A percentile compares a stretch with the other conserved stretches of the same genome.
Evolutionary conservation across 2,329 filamentous ascomycete genomes (phyloP).

Genomic region (Alternaria gaisen): DNA sequence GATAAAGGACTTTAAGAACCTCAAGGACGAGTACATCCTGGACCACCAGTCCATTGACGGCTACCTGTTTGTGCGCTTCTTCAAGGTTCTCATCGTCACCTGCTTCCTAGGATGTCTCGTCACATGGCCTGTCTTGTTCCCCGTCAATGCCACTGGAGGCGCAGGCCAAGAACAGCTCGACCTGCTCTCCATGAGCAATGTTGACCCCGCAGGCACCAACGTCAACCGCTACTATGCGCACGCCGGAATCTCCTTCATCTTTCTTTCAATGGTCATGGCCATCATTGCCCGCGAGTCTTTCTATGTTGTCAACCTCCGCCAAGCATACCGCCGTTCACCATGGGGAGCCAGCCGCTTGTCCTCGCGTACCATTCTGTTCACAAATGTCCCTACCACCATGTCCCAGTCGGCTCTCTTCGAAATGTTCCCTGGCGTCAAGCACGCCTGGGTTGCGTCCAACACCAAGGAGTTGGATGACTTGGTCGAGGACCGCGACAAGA

Average conservation of each 20-base stretch:
- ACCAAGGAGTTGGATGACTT: slow-evolving; percentile 55
- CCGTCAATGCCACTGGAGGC: slow-evolving; percentile 56
- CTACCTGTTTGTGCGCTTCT: slow-evolving; percentile 58
- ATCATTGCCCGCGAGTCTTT: slow-evolving; percentile 58
- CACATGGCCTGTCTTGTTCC: slow-evolving; percentile 59
- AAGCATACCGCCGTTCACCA: slow-evolving; percentile 58
- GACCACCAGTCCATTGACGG: slow-evolving; percentile 60
- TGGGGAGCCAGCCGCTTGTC: slow-evolving; percentile 56
- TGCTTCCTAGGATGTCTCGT: slow-evolving; percentile 55
- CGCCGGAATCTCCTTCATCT: slow-evolving; percentile 54
- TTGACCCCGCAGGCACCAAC: slow-evolving; percentile 39
- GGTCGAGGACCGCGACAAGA: slow-evolving; percentile 56
- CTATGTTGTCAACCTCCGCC: slow-evolving; percentile 58
- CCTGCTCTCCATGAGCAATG: slow-evolving; percentile 51
- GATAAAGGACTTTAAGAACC: slow-evolving; percentile 58
- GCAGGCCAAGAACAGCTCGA: slow-evolving; percentile 50
- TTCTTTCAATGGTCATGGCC: slow-evolving; percentile 54
- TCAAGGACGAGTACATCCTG: slow-evolving; percentile 57
- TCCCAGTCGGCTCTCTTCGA: slow-evolving; percentile 52
- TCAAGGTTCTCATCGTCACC: slow-evolving; percentile 55
- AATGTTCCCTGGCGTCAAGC: slow-evolving; percentile 52
- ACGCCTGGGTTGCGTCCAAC: slow-evolving; percentile 59
- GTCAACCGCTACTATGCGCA: slow-evolving; percentile 57
- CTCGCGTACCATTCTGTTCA: slow-evolving; percentile 58
- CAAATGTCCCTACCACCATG: slow-evolving; percentile 56